phyloP scores from a whole-genome alignment of 129 eudicot species.

The Cynara cardunculus region DNA sequence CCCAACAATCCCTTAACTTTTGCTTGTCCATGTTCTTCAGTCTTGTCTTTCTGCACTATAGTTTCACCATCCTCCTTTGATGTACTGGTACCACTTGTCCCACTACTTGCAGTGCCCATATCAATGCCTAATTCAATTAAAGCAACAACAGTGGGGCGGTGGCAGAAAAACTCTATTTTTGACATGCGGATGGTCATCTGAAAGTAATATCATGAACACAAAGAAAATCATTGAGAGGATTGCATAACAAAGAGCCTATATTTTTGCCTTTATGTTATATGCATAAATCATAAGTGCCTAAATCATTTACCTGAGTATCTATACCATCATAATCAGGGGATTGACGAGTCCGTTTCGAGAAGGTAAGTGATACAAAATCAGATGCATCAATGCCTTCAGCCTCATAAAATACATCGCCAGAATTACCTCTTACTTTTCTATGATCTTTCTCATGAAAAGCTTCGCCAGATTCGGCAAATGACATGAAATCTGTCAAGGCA shows the following conservation, averaged over 20 bases:
- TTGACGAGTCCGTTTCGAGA: slow-evolving; percentile 55
- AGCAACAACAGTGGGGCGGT: slow-evolving; percentile 91
- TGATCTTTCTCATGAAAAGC: slow-evolving; percentile 44
- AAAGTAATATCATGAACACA: slow-evolving; percentile 6
- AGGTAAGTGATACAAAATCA: slow-evolving; percentile 77
- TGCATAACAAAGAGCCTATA: not conserved
- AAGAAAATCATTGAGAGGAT: slow-evolving; percentile 14
- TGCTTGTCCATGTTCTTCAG: slow-evolving; percentile 49
- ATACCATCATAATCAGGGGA: slow-evolving; percentile 90
- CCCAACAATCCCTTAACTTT: slow-evolving; percentile 82
- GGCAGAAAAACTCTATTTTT: slow-evolving; percentile 78
- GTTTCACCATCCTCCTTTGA: slow-evolving; percentile 35
- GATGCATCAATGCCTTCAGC: slow-evolving; percentile 66
- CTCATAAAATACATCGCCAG: slow-evolving; percentile 71
- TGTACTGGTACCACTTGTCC: slow-evolving; percentile 16
- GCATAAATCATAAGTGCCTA: slow-evolving; percentile 4
- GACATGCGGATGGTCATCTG: slow-evolving; percentile 92
- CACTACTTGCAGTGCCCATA: slow-evolving; percentile 52
- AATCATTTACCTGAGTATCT: slow-evolving; percentile 67
- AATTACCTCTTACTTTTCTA: slow-evolving; percentile 32
- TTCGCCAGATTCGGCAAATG: slow-evolving; percentile 54
- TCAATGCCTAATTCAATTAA: slow-evolving; percentile 78
- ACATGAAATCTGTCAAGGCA: slow-evolving; percentile 73
- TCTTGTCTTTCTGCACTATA: slow-evolving; percentile 40
- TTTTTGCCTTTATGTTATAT: not conserved